Evolutionary conservation across 345 rosid species (phyloP).

Genomic region (Brassica carinata): DNA sequence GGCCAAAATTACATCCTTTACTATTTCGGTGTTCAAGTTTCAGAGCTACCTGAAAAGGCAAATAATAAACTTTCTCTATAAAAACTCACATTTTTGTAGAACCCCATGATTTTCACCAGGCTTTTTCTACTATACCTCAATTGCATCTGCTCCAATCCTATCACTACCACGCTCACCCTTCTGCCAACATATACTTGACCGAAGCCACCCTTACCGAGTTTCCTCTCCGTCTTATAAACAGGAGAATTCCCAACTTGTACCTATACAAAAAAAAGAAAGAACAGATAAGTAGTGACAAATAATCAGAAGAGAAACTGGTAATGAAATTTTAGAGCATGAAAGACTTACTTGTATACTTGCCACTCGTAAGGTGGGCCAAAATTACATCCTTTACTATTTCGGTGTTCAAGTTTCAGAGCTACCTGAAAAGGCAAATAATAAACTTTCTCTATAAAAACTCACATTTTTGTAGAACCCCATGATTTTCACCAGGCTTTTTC

Average conservation of each 20-base stretch:
- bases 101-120: background rate
- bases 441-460: background rate
- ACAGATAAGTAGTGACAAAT: constrained; percentile 21
- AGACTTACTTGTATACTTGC: constrained; percentile 88
- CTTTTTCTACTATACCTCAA: constrained; percentile 55
- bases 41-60: constrained; percentile 76
- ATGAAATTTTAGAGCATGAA: background rate
- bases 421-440: constrained; percentile 56
- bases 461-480: constrained; percentile 7
- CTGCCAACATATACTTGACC: constrained; percentile 98
- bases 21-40: constrained; percentile 94
- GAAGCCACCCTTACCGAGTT: constrained; percentile 97
- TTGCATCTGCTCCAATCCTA: constrained; percentile 74
- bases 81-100: constrained; percentile 8
- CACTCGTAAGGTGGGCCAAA: constrained; percentile 98
- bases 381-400: constrained; percentile 93
- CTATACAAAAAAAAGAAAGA: constrained; percentile 41
- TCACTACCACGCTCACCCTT: constrained; percentile 65
- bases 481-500: constrained; percentile 1
- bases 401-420: constrained; percentile 93
- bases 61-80: background rate
- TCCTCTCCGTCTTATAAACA: constrained; percentile 74
- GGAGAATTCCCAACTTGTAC: constrained; percentile 94
- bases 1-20: constrained; percentile 97
- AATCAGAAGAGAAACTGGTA: constrained; percentile 4